Evolutionary conservation across 2,329 filamentous ascomycete genomes (phyloP), one percentile per base, ranked within the genome.

Genomic region (Cladosporium sp.): DNA sequence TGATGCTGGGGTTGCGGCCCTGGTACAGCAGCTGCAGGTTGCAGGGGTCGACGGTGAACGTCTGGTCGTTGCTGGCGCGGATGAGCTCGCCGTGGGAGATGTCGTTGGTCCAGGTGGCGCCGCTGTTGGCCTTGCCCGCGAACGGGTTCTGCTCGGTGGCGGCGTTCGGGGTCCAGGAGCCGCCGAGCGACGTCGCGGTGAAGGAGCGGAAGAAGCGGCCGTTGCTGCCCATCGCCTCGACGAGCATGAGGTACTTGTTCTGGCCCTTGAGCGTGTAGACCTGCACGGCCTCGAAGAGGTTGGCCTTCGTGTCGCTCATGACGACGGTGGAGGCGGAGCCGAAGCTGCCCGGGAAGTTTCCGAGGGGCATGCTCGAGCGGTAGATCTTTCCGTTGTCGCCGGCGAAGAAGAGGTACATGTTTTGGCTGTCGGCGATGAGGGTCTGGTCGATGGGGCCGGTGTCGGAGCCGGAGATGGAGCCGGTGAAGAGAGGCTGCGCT

Each of bases 321-420:
- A 84, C 61, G 0, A 77, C 67, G 2, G 73, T 75, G 0, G 72
- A 77, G 0, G 72, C 53, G 0, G 72, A 69, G 55, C 82, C 81
- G 62, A 86, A 85, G 64, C 66, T 75, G 37, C 77, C 75, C 0
- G 83, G 83, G 73, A 86, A 86, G 56, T 79, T 77, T 42, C 66
- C 74, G 16, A 84, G 77, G 31, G 83, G 74, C 80, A 85, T 85
- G 63, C 75, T 79, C 48, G 81, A 66, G 1, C 83, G 75, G 69
- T 86, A 86, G 62, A 86, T 82, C 43, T 77, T 77, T 65, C 83
- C 83, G 57, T 86, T 84, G 68, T 86, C 83, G 7, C 81, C 83
- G 0, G 75, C 74, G 59, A 85, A 86, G 76, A 86, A 86, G 3
- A 86, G 71, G 59, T 85, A 85, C 80, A 85, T 84, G 68, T 78